Evolutionary conservation across 805 yeast genomes (phyloP), one percentile per base, ranked within the genome.

Genomic region (Cyberlindnera maclurae): DNA sequence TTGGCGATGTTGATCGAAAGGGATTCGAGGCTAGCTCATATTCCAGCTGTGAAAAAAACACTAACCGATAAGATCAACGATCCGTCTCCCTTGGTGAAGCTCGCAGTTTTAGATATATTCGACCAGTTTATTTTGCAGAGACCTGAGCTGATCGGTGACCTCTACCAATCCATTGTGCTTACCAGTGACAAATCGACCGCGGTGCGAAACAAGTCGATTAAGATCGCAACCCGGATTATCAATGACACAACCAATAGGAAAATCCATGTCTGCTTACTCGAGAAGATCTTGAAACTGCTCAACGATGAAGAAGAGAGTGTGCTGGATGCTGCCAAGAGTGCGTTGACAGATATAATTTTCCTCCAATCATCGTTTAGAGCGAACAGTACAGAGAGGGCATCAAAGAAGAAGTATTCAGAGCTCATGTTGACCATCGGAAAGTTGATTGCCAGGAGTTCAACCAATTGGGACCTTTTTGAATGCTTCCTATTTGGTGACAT

Each of bases 261-360:
- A 51, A 66, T 33, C n/a, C 70, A 67, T 43, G 58, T 65, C 0
- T 63, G 55, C 31, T 68, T 80, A 3, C 57, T 75, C 3, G 71
- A 73, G n/a, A 69, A 65, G 34, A 58, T 85, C 4, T 51, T 86
- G 7, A 59, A 63, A 43, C 63, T 79, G 41, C 43, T 77, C 1
- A 82, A 82, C 38, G 95, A 85, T 54, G 89, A 81, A 44, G 95
- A 87, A 46, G 78, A 73, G 28, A 42, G 61, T 1, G 63, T 77
- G 1, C 59, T 66, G 8, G 75, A 71, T 1, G 45, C 63, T 7
- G 69, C 79, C 0, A 63, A 58, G 33, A 36, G 41, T 15, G 47
- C 59, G 3, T 44, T 79, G 18, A 30, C 62, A 1, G 63, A 63
- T 1, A 40, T 65, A 15, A 64, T 74, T 65, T 65, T 73, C 29